phyloP scores from a whole-genome alignment of 306 rosid species.

The Vicia faba region DNA sequence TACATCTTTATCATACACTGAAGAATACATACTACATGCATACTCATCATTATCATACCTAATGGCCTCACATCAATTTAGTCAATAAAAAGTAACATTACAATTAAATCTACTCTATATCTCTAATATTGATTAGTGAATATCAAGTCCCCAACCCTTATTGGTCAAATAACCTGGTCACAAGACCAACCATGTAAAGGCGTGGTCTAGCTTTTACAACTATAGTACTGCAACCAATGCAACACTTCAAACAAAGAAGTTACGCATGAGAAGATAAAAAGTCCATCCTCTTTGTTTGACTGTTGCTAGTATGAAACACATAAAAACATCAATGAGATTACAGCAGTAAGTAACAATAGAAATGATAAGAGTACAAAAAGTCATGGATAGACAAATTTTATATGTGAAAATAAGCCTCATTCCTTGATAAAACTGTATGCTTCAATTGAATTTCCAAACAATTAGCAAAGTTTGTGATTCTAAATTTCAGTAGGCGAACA shows the following conservation, averaged over 20 bases:
- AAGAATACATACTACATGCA: not conserved
- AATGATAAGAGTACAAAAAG: too few relatives aligned
- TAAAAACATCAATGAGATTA: too few relatives aligned
- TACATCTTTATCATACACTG: not conserved
- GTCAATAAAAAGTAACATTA: slow-evolving; percentile 9
- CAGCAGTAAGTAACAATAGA: too few relatives aligned
- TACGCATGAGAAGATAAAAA: not conserved
- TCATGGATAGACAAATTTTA: too few relatives aligned
- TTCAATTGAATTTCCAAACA: too few relatives aligned
- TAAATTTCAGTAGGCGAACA: too few relatives aligned
- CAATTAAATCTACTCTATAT: not conserved
- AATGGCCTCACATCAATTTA: slow-evolving; percentile 2
- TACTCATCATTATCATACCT: not conserved
- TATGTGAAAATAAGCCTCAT: too few relatives aligned
- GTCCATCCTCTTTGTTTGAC: slow-evolving; percentile 6
- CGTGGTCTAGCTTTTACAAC: not conserved
- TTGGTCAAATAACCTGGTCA: slow-evolving; percentile 20
- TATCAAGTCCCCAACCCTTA: slow-evolving; percentile 28
- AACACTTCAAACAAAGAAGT: slow-evolving; percentile 21
- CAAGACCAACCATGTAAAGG: slow-evolving; percentile 20
- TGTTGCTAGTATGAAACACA: too few relatives aligned
- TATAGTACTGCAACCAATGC: slow-evolving; percentile 19
- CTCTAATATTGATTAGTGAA: slow-evolving; percentile 12
- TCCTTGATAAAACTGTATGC: too few relatives aligned
- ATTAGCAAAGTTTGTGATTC: too few relatives aligned